Base-by-base conservation (phyloP, 192 early-diverging fungal species). In the Entrophospora sp. region DNA sequence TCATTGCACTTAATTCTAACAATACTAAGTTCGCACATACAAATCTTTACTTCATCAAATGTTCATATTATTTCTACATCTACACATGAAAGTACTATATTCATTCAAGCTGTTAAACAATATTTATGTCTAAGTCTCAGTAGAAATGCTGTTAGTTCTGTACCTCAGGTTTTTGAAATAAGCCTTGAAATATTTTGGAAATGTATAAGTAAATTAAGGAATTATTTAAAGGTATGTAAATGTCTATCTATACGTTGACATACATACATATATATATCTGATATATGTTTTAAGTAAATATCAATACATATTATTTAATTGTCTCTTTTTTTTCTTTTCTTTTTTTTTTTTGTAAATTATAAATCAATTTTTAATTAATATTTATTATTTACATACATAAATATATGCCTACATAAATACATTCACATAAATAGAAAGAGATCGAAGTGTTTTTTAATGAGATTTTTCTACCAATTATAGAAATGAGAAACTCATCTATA, bases 391-490 rank as follows among this genome's bases (percentile, higher is more conserved):
- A n/a, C n/a, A n/a, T n/a, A n/a, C n/a, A n/a, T n/a, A n/a, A n/a
- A n/a, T n/a, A n/a, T n/a, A n/a, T n/a, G n/a, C n/a, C n/a, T n/a
- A n/a, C n/a, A n/a, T n/a, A n/a, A n/a, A n/a, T n/a, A n/a, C n/a
- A n/a, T n/a, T n/a, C n/a, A n/a, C n/a, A n/a, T n/a, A n/a, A n/a
- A 8, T 25, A 88, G 79, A 87, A 85, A 77, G 94, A 97, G 66
- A 80, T 92, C 22, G 89, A 91, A 51, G 89, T 95, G 4, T 79
- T 97, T 32, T 88, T 97, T 71, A 87, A 89, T 31, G 93, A 94
- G 66, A 91, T 97, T 36, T 75, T 95, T 24, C 77, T 97, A n/a
- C 92, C 91, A 5, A 82, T 95, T 61, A 71, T 94, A 44, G 93
- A 95, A 72, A 91, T 83, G 66, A 83, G 84, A 42, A 79, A 73